A percentile compares a stretch with the other conserved stretches of the same genome.
Evolutionary conservation across 2,329 filamentous ascomycete genomes (phyloP).

Genomic region (Cytospora schulzeri): DNA sequence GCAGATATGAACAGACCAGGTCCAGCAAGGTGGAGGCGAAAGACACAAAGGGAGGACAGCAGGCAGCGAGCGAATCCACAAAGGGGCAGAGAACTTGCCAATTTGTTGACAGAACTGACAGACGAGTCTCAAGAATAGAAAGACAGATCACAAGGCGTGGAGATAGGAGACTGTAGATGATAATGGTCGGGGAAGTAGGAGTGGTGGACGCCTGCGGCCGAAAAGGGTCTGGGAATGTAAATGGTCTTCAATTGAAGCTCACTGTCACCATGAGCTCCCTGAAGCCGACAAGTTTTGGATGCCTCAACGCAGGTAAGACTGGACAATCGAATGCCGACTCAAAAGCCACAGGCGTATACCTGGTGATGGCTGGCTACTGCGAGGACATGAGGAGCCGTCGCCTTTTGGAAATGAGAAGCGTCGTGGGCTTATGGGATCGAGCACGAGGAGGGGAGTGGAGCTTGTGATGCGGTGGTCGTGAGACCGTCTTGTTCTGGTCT

Average conservation of each 20-base stretch:
- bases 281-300: constrained; percentile 22
- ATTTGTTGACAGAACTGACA: constrained; percentile 17
- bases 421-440: constrained; percentile 17
- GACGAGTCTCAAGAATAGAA: constrained; percentile 15
- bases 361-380: constrained; percentile 22
- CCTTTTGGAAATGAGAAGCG: constrained; percentile 12
- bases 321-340: constrained; percentile 29
- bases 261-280: constrained; percentile 49
- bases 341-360: constrained; percentile 23
- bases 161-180: constrained; percentile 39
- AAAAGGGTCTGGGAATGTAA: constrained; percentile 41
- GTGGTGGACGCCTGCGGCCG: constrained; percentile 61
- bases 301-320: constrained; percentile 31
- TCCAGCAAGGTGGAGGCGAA: neutral
- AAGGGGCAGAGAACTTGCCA: constrained; percentile 23
- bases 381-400: constrained; percentile 23
- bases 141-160: constrained; percentile 26
- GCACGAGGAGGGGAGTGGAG: constrained; percentile 15
- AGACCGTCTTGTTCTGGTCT: constrained; percentile 9
- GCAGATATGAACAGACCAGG: neutral
- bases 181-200: constrained; percentile 41
- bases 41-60: neutral
- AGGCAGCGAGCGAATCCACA: neutral
- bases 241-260: constrained; percentile 45
- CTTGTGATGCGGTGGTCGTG: constrained; percentile 17